phyloP scores from a whole-genome alignment of 257 asterid species.

The Solanum raphanifolium region DNA sequence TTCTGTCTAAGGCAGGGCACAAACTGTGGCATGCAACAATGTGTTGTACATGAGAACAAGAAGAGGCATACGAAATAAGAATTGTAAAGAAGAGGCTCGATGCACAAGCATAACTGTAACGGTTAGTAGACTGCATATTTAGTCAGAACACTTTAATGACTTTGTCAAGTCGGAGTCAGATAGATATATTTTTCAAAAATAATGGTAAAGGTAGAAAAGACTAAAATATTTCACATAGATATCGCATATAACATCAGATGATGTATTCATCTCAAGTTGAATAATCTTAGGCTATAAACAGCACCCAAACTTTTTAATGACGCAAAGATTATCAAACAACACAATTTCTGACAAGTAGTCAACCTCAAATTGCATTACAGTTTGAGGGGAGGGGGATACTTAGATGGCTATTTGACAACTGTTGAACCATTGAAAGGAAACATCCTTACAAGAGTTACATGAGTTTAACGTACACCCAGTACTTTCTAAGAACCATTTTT shows the following conservation, averaged over 20 bases:
- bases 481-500: neutral
- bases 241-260: neutral
- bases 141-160: neutral
- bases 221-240: neutral
- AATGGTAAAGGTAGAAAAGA: neutral
- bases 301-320: neutral
- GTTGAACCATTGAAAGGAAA: neutral
- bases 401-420: neutral
- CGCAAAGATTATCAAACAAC: neutral
- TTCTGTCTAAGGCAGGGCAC: neutral
- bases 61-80: neutral
- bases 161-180: neutral
- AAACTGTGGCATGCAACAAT: neutral
- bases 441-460: neutral
- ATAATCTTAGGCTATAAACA: neutral
- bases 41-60: neutral
- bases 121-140: neutral
- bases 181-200: neutral
- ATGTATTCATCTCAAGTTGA: neutral
- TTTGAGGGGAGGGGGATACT: neutral
- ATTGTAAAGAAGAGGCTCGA: neutral
- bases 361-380: neutral
- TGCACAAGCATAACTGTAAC: neutral
- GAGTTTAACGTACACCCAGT: neutral
- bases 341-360: neutral